A percentile compares a stretch with the other conserved stretches of the same genome.
These are phyloP conservation scores for Neurospora crassa DNA, from an alignment of 2,329 filamentous ascomycete species.

Conservation along the genomic window DNA sequence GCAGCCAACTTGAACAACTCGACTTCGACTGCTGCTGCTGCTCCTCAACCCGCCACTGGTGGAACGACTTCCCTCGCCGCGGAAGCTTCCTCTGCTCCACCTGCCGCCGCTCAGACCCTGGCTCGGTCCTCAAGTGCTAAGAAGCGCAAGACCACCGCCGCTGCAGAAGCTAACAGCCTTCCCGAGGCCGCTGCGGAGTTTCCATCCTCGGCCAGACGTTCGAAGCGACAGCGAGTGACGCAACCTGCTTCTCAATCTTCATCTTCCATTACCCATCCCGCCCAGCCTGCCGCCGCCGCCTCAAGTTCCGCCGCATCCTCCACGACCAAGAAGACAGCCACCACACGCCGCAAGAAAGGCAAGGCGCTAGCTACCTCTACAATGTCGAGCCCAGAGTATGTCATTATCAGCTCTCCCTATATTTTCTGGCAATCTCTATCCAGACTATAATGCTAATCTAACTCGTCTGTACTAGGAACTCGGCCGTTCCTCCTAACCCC, in stretches of 20 bases:
- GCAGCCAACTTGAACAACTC: slow-evolving; percentile 31
- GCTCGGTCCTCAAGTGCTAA: slow-evolving; percentile 38
- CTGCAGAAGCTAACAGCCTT: slow-evolving; percentile 28
- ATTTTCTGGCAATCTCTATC: not conserved
- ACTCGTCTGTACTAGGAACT: slow-evolving; percentile 18
- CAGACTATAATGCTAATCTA: slow-evolving; percentile 9
- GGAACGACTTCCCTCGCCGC: not conserved
- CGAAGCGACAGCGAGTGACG: slow-evolving; percentile 62
- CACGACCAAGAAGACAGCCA: not conserved
- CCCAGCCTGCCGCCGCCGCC: slow-evolving; percentile 29
- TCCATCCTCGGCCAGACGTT: slow-evolving; percentile 42
- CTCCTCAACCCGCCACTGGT: slow-evolving; percentile 26
- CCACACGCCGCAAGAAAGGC: slow-evolving; percentile 44
- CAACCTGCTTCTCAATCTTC: slow-evolving; percentile 31
- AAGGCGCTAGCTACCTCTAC: slow-evolving; percentile 41
- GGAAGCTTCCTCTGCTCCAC: slow-evolving; percentile 20
- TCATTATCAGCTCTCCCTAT: not conserved
- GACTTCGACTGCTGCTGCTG: slow-evolving; percentile 26
- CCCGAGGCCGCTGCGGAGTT: slow-evolving; percentile 22
- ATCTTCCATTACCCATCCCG: slow-evolving; percentile 24
- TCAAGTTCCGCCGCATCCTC: not conserved
- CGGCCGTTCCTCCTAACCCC: slow-evolving; percentile 53
- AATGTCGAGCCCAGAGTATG: slow-evolving; percentile 69
- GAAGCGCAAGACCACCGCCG: slow-evolving; percentile 67
- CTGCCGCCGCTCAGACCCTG: slow-evolving; percentile 26